Base-by-base conservation (phyloP, 2,329 filamentous ascomycete genomes). In the Cercospora sesami region DNA sequence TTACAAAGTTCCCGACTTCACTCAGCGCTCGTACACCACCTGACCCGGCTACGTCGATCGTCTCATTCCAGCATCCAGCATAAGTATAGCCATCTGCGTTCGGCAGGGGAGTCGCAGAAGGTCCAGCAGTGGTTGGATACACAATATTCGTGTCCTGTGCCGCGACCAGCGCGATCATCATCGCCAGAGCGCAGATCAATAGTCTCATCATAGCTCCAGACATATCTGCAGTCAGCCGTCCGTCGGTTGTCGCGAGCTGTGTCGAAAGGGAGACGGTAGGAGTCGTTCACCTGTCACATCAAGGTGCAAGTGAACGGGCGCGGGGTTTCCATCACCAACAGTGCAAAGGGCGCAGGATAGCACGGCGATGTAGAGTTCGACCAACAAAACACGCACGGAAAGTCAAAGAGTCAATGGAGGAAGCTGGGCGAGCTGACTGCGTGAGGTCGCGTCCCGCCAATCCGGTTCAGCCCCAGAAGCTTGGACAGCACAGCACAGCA, bases 31-130 rank as follows among this genome's bases (percentile, higher is more conserved):
- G 82, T 60, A 68, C 75, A 58, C 79, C 79, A 30, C 79, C 79
- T 14, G 85, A 73, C 45, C 79, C 78, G 3, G 65, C 26, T 31
- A 74, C 58, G 14, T 67, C 64, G n/a, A 80, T 83, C 2, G 86
- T 87, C 74, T 89, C 86, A 72, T 86, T 86, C 79, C 79, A 88
- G 79, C 87, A 89, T 65, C 86, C 86, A n/a, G 78, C 75, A 77
- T 88, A 88, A 16, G 64, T 69, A 78, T 86, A 88, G 53, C 74
- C 73, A 26, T 62, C 60, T 3, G 66, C 68, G 60, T 64, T 72
- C 4, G 73, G 62, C 10, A 75, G 60, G 7, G 71, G 55, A 10
- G 69, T 75, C 53, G 70, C 75, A 30, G 67, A 71, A 28, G 75
- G 26, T 3, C 71, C 70, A 14, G 76, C 73, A 9, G 75, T 73